Conservation (phyloP, 163 green algal species). For the Scenedesmus sp. region DNA sequence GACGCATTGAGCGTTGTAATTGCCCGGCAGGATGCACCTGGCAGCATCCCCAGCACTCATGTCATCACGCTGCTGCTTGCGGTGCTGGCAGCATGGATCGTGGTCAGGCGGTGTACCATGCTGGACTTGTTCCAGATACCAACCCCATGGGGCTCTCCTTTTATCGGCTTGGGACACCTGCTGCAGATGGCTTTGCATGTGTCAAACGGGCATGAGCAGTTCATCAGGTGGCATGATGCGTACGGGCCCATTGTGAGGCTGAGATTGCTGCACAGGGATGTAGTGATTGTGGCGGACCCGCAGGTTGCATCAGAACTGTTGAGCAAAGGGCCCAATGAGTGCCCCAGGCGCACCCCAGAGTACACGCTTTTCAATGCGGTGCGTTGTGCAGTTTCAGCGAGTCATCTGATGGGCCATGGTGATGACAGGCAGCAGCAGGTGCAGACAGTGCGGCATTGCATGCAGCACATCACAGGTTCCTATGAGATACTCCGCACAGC, state of each 20-base stretch:
- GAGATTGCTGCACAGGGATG: conserved; percentile 34
- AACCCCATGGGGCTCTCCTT: conserved; percentile 37
- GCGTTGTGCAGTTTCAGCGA: background rate
- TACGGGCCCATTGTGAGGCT: conserved; percentile 32
- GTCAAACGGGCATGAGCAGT: conserved; percentile 46
- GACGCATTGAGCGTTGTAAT: background rate
- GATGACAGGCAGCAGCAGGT: background rate
- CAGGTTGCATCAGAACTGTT: conserved; percentile 32
- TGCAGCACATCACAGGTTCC: too few relatives aligned
- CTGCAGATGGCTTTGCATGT: conserved; percentile 41
- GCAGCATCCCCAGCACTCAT: background rate
- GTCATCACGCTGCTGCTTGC: conserved; percentile 1
- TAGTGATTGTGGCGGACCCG: conserved; percentile 51
- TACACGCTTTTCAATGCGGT: conserved; percentile 48
- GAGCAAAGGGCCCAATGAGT: conserved; percentile 32
- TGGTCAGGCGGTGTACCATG: background rate
- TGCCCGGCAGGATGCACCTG: background rate
- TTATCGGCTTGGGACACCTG: conserved; percentile 14
- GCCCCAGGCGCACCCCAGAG: conserved; percentile 33
- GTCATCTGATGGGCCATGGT: background rate
- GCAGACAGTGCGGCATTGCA: background rate
- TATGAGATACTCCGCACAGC: too few relatives aligned
- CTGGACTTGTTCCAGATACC: conserved; percentile 38
- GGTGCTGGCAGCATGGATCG: background rate
- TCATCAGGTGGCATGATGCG: conserved; percentile 46